phyloP scores from a whole-genome alignment of 768 basidiomycete genomes.

The Floccularia luteovirens region DNA sequence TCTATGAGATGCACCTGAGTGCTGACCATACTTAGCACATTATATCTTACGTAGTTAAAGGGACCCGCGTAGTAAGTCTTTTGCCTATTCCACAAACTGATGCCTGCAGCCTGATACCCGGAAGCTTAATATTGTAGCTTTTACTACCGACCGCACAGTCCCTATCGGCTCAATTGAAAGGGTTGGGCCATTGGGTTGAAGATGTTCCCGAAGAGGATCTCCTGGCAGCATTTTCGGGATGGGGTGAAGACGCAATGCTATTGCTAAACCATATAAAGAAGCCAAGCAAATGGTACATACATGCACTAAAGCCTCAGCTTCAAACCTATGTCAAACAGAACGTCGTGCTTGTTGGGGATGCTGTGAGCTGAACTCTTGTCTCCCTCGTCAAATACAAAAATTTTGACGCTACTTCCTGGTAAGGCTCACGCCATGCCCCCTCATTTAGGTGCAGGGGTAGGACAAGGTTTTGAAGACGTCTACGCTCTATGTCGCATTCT shows the following conservation, averaged over 20 bases:
- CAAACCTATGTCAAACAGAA: conserved; percentile 31
- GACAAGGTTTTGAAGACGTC: conserved; percentile 54
- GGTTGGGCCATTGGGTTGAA: conserved; percentile 34
- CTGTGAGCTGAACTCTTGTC: too few relatives aligned
- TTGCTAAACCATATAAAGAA: conserved; percentile 34
- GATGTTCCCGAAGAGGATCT: conserved; percentile 32
- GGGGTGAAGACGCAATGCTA: conserved; percentile 34
- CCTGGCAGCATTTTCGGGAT: conserved; percentile 31
- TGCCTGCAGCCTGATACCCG: too few relatives aligned
- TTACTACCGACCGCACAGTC: conserved; percentile 22
- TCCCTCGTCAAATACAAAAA: not conserved
- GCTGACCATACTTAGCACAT: conserved; percentile 35
- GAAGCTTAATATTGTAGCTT: conserved; percentile 43
- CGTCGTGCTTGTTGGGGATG: conserved; percentile 48
- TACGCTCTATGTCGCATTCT: conserved; percentile 39
- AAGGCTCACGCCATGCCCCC: conserved; percentile 55
- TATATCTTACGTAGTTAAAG: conserved; percentile 42
- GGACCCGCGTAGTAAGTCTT: conserved; percentile 32
- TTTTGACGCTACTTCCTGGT: conserved; percentile 23
- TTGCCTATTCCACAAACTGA: too few relatives aligned
- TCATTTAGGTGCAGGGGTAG: conserved; percentile 50
- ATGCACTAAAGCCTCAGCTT: conserved; percentile 37
- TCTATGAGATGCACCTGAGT: too few relatives aligned
- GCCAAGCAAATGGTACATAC: conserved; percentile 47
- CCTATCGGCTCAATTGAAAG: conserved; percentile 17